These are phyloP conservation scores for Geum urbanum DNA, from an alignment of 306 rosid genomes.

Conservation along the genomic window DNA sequence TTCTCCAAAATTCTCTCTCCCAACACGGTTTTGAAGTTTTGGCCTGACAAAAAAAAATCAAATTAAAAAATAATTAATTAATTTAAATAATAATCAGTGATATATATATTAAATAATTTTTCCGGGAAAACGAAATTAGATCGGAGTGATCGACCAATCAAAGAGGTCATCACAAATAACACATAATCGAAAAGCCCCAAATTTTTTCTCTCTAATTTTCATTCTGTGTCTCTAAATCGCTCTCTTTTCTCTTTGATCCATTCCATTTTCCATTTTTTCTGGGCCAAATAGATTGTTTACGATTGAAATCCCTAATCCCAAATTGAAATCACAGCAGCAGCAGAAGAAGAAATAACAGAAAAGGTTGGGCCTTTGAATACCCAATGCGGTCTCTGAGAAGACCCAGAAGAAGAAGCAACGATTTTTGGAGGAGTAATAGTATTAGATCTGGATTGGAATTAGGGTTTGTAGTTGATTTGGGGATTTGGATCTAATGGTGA, in stretches of 20 bases:
- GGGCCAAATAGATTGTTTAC: too few relatives aligned
- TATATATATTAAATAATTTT: slow-evolving; percentile 16
- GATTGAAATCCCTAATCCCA: slow-evolving; percentile 28
- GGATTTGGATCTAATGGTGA: slow-evolving; percentile 62
- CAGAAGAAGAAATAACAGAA: neutral
- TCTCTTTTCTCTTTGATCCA: slow-evolving; percentile 39
- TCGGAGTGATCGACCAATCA: slow-evolving; percentile 46
- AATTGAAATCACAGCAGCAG: neutral
- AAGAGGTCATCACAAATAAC: slow-evolving; percentile 32
- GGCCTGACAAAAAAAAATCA: slow-evolving; percentile 4
- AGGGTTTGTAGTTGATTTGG: slow-evolving; percentile 1
- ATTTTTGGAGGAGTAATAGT: slow-evolving; percentile 25
- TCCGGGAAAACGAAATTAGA: slow-evolving; percentile 48
- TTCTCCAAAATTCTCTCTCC: slow-evolving; percentile 37
- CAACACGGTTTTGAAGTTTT: slow-evolving; percentile 53
- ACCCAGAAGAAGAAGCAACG: slow-evolving; percentile 30
- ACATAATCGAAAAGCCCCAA: slow-evolving; percentile 9
- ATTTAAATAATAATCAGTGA: neutral
- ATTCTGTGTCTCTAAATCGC: neutral
- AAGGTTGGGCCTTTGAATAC: slow-evolving; percentile 21
- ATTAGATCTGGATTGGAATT: slow-evolving; percentile 34
- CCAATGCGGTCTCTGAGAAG: slow-evolving; percentile 59
- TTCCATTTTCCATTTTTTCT: neutral
- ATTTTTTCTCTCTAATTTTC: slow-evolving; percentile 31
- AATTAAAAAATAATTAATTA: neutral